Evolutionary conservation across 1,284 basidiomycete species (phyloP).

Genomic region (Trichosporon sp.): DNA sequence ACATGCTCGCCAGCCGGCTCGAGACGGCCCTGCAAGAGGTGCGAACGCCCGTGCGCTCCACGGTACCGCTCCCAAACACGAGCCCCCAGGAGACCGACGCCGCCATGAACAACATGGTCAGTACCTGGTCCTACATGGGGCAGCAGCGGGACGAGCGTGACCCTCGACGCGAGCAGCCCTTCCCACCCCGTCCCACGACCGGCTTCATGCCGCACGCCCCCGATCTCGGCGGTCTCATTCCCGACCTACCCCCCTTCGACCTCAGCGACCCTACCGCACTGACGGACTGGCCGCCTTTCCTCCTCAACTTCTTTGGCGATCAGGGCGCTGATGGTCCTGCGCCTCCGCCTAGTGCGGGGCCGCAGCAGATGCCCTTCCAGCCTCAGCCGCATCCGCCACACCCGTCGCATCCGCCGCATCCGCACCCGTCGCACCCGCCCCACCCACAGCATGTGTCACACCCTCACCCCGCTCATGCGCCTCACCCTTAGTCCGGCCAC

Average conservation of each 20-base stretch:
- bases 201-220: constrained; percentile 16
- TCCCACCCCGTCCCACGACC: neutral
- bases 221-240: constrained; percentile 10
- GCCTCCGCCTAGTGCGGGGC: neutral
- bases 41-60: constrained; percentile 13
- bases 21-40: constrained; percentile 20
- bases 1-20: constrained; percentile 17
- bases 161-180: neutral
- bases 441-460: neutral
- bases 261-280: constrained; percentile 6
- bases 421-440: neutral
- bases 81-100: neutral
- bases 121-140: neutral
- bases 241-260: constrained; percentile 12
- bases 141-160: neutral
- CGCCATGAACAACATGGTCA: constrained; percentile 1
- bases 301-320: constrained; percentile 20
- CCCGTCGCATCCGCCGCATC: neutral
- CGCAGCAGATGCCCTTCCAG: neutral
- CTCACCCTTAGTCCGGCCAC: no score
- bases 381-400: neutral
- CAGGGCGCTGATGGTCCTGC: neutral
- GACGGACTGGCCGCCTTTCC: constrained; percentile 21
- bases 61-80: neutral
- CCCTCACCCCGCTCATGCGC: no score